phyloP scores from a whole-genome alignment of 1,139 yeast genomes.

The Saccharomyces hybrid region DNA sequence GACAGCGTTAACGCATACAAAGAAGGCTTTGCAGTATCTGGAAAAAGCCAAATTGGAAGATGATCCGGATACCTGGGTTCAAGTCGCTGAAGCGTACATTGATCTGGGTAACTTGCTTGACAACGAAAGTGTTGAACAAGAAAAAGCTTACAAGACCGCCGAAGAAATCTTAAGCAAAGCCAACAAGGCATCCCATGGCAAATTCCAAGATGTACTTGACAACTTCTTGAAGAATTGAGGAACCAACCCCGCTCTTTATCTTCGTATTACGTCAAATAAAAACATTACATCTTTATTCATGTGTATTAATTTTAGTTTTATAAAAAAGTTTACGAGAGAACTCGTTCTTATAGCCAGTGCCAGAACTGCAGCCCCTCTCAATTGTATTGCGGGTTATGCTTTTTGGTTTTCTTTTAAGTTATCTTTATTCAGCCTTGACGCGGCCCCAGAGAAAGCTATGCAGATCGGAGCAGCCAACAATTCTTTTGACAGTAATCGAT shows the following conservation, averaged over 20 bases:
- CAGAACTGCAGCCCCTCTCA: not conserved
- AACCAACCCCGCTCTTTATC: not conserved
- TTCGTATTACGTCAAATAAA: not conserved
- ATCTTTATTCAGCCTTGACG: not conserved
- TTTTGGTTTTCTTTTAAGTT: not conserved
- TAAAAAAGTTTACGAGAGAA: not conserved
- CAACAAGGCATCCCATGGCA: conserved; percentile 70
- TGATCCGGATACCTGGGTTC: conserved; percentile 75
- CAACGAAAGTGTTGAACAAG: conserved; percentile 59
- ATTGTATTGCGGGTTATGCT: too few relatives aligned
- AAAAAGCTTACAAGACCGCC: conserved; percentile 56
- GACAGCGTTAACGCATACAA: conserved; percentile 44
- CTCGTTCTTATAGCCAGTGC: not conserved
- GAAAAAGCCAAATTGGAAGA: conserved; percentile 57
- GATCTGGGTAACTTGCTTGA: conserved; percentile 68
- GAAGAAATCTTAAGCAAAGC: conserved; percentile 56
- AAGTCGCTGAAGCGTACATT: conserved; percentile 77
- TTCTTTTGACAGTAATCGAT: not conserved
- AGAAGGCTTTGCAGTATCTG: conserved; percentile 52
- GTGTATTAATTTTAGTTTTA: not conserved
- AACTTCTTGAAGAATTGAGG: conserved; percentile 23
- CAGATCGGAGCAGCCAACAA: not conserved
- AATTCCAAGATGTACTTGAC: conserved; percentile 51
- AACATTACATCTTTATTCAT: too few relatives aligned
- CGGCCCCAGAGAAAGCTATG: too few relatives aligned